Percentiles rank a stretch among this genome's conserved stretches.
phyloP scores from a whole-genome alignment of 192 early-diverging fungal species.

The Coemansia umbellata region DNA sequence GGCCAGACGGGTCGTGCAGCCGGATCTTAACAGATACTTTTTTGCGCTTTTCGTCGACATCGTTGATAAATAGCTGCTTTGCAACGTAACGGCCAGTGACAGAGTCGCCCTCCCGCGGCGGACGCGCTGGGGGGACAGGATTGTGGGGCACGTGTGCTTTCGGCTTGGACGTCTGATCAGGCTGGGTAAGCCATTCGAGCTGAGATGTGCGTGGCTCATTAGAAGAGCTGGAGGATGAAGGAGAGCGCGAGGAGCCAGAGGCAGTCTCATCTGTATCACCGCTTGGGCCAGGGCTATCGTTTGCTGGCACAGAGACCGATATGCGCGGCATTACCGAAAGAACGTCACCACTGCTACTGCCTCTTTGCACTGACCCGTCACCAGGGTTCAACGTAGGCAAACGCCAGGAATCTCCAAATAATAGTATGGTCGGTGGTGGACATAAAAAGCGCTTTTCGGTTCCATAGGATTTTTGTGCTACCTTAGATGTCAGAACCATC shows the following conservation, averaged over 20 bases:
- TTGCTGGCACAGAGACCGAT: conserved; percentile 35
- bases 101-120: conserved; percentile 45
- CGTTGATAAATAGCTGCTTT: conserved; percentile 82
- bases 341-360: conserved; percentile 29
- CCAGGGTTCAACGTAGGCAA: conserved; percentile 22
- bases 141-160: conserved; percentile 36
- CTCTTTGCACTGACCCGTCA: conserved; percentile 19
- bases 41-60: conserved; percentile 81
- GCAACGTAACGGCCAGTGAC: conserved; percentile 71
- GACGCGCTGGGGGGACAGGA: conserved; percentile 15
- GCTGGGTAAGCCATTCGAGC: conserved; percentile 45
- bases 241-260: not conserved
- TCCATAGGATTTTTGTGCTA: conserved; percentile 92
- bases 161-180: conserved; percentile 44
- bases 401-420: conserved; percentile 73
- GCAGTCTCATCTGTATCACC: conserved; percentile 4
- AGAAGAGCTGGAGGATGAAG: not conserved
- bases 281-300: conserved; percentile 15
- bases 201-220: conserved; percentile 23
- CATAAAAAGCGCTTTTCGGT: conserved; percentile 89
- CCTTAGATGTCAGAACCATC: conserved; percentile 78
- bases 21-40: conserved; percentile 70
- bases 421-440: conserved; percentile 76
- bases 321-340: conserved; percentile 32
- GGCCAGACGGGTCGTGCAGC: conserved; percentile 60